Evolutionary conservation across 345 rosid genomes (phyloP).

Genomic region (Combretum micranthum): DNA sequence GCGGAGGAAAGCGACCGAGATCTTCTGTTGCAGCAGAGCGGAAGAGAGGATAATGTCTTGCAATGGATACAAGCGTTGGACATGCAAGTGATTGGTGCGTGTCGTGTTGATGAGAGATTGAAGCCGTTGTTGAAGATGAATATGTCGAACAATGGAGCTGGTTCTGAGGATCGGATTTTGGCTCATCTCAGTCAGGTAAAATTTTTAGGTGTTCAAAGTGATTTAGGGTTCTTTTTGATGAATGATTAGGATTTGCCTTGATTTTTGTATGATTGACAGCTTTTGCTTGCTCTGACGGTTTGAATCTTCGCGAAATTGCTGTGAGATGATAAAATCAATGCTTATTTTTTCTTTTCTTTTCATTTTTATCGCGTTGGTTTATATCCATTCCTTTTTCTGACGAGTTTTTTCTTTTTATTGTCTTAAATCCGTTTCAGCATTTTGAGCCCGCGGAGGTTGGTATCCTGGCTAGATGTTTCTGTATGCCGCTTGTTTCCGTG

Average conservation of each 20-base stretch:
- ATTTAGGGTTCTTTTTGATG: background rate
- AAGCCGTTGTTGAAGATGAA: conserved; percentile 81
- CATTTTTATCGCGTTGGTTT: background rate
- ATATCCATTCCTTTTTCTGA: background rate
- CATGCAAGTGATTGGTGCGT: conserved; percentile 87
- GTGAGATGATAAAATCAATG: no score
- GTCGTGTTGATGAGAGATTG: conserved; percentile 94
- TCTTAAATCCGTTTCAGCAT: conserved; percentile 35
- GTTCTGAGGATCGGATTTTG: conserved; percentile 62
- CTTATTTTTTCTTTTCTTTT: background rate
- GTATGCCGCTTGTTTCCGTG: conserved; percentile 83
- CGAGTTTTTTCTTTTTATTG: background rate
- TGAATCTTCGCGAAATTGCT: no score
- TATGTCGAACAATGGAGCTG: conserved; percentile 44
- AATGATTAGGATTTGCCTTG: no score
- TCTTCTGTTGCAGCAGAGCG: conserved; percentile 52
- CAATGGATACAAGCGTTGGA: conserved; percentile 92
- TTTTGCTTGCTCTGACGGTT: no score
- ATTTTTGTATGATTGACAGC: no score
- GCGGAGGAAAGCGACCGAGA: conserved; percentile 52
- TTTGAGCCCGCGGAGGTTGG: conserved; percentile 92
- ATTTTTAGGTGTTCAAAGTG: background rate
- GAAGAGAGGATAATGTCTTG: conserved; percentile 66
- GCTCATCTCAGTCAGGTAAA: conserved; percentile 82
- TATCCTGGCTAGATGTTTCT: conserved; percentile 88